Base-by-base conservation (phyloP, 805 yeast genomes). In the Pichia paraexigua region DNA sequence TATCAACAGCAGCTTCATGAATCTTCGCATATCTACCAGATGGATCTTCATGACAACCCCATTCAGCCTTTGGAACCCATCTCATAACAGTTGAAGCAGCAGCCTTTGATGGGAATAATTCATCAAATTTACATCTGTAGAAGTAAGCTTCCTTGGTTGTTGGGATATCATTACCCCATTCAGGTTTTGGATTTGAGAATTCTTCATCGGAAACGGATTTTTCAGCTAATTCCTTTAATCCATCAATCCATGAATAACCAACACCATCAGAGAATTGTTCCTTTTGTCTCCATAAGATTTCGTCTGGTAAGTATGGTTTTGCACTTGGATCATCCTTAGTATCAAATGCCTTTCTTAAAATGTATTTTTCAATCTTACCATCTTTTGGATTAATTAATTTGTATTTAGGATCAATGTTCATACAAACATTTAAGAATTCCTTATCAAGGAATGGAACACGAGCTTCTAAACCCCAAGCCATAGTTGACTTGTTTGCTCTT, bases 381-480 rank as follows among this genome's bases (percentile, higher is more conserved):
- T 78, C 78, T n/a, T 70, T 65, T 60, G 72, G 81, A 54, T 79
- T 74, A 68, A 92, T 92, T 71, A 92, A 65, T 76, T 94, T 94
- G 64, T 94, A 97, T 58, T 78, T 78, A 58, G 99, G 98, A 72
- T 86, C 85, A 66, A 94, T 87, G 85, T 86, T 85, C 97, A 94
- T 85, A 71, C 95, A 82, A 44, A 87, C 80, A 64, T 92, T 88
- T 71, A 94, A 75, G 80, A 94, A 94, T 68, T 83, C 78, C 75
- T 83, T 87, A 74, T 94, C 99, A 74, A 94, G 80, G 87, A 94
- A 94, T 60, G 99, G 99, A 60, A 94, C 99, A 75, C 99, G 87
- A 56, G 99, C 99, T 76, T 94, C 99, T 58, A 94, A 80, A 71
- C 99, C 99, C 99, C 99, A 94, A 43, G 99, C 98, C 97, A 94